These are phyloP conservation scores for Arthrobotrys sinensis DNA, from an alignment of 2,329 filamentous ascomycete genomes.

Conservation along the genomic window DNA sequence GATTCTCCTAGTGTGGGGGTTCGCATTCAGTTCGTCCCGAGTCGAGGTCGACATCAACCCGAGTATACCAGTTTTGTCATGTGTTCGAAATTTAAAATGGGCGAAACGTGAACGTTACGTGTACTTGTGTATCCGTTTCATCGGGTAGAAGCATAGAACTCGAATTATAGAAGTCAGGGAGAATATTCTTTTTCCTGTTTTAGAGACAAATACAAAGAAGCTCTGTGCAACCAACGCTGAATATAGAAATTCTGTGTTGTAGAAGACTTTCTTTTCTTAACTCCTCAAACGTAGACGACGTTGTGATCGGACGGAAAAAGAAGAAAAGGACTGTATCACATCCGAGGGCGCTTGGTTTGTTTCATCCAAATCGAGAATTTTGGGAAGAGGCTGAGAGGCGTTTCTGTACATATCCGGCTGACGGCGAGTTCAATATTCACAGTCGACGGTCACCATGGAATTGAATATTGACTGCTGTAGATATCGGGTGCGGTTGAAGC, in stretches of 20 bases:
- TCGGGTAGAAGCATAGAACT: slow-evolving; percentile 18
- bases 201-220: not conserved
- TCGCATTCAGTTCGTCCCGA: not conserved
- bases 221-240: slow-evolving; percentile 14
- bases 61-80: slow-evolving; percentile 22
- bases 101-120: not conserved
- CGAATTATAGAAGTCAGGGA: slow-evolving; percentile 1
- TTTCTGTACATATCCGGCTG: not conserved
- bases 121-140: slow-evolving; percentile 9
- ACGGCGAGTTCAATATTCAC: not conserved
- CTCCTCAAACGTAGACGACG: not conserved
- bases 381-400: slow-evolving; percentile 5
- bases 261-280: not conserved
- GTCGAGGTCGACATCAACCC: slow-evolving; percentile 3
- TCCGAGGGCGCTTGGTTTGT: not conserved
- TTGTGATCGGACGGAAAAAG: not conserved
- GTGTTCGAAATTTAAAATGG: not conserved
- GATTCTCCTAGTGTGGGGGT: slow-evolving; percentile 17
- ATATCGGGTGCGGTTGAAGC: slow-evolving; percentile 15
- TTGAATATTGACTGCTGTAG: not conserved
- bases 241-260: slow-evolving; percentile 29
- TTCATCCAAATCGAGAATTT: not conserved
- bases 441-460: not conserved
- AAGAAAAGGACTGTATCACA: not conserved
- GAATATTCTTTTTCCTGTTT: not conserved